A percentile compares a stretch with the other conserved stretches of the same genome.
Evolutionary conservation across 345 rosid genomes (phyloP).

Genomic region (sweet orange (Citrus sinensis)): DNA sequence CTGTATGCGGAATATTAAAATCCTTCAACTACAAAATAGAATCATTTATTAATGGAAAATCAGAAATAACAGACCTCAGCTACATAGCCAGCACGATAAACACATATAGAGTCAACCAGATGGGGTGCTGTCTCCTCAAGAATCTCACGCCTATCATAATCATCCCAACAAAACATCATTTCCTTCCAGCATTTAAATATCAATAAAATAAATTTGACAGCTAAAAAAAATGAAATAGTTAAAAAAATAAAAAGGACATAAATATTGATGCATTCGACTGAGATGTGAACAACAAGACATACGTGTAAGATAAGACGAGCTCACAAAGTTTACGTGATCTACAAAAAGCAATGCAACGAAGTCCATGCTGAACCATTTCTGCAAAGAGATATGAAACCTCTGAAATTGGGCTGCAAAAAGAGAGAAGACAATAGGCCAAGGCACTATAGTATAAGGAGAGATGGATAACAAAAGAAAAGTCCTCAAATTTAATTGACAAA

Average conservation of each 20-base stretch:
- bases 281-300: slow-evolving; percentile 26
- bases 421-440: slow-evolving; percentile 2
- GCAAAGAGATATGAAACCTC: slow-evolving; percentile 78
- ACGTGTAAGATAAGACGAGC: slow-evolving; percentile 83
- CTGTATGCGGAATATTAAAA: background rate
- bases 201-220: background rate
- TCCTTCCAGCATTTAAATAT: slow-evolving; percentile 4
- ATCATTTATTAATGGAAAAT: slow-evolving; percentile 1
- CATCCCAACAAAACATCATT: slow-evolving; percentile 12
- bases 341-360: slow-evolving; percentile 92
- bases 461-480: background rate
- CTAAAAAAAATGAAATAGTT: background rate
- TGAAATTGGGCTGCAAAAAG: slow-evolving; percentile 62
- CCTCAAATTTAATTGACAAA: background rate
- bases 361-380: slow-evolving; percentile 97
- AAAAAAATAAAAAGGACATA: background rate
- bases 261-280: background rate
- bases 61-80: slow-evolving; percentile 53
- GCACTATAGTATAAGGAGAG: slow-evolving; percentile 5
- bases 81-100: slow-evolving; percentile 90
- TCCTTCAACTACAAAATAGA: background rate
- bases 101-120: slow-evolving; percentile 61
- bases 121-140: slow-evolving; percentile 72
- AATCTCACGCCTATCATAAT: slow-evolving; percentile 64
- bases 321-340: slow-evolving; percentile 90